phyloP scores from a whole-genome alignment of 83 land plant genomes.

The Thuja plicata region DNA sequence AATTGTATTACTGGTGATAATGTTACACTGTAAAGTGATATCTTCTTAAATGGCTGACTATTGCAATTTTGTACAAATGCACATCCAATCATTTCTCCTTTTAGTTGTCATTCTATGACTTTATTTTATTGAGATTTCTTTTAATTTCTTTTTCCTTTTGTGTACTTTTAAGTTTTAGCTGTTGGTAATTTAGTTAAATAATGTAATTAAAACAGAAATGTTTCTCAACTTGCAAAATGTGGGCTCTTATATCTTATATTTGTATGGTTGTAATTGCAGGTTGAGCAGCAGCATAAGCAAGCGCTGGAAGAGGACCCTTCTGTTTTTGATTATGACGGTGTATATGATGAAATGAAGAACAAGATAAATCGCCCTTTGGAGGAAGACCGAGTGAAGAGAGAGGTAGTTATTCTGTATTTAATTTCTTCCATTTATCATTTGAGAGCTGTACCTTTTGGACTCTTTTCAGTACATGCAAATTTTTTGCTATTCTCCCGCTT shows the following conservation, averaged over 20 bases:
- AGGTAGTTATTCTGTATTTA: conserved; percentile 35
- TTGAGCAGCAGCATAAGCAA: conserved; percentile 81
- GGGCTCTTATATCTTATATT: conserved; percentile 2
- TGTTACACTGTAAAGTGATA: background rate
- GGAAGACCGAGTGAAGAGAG: conserved; percentile 45
- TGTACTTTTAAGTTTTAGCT: background rate
- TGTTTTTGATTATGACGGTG: conserved; percentile 90
- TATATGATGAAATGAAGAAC: conserved; percentile 91
- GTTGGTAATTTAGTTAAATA: background rate
- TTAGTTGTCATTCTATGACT: background rate
- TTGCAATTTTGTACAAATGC: background rate
- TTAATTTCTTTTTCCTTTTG: background rate
- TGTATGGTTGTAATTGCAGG: conserved; percentile 31
- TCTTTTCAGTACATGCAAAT: background rate
- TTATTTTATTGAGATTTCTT: background rate
- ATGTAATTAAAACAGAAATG: background rate
- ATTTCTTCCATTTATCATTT: background rate
- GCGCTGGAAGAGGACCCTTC: conserved; percentile 90
- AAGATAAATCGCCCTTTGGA: conserved; percentile 38
- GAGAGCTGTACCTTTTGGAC: background rate
- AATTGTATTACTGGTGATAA: background rate
- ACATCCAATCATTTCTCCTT: background rate
- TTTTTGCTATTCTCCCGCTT: background rate
- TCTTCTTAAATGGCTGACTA: background rate
- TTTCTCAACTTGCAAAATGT: background rate